Base-by-base conservation (phyloP, 1,139 yeast species). In the Pneumocystis wakefieldiae region DNA sequence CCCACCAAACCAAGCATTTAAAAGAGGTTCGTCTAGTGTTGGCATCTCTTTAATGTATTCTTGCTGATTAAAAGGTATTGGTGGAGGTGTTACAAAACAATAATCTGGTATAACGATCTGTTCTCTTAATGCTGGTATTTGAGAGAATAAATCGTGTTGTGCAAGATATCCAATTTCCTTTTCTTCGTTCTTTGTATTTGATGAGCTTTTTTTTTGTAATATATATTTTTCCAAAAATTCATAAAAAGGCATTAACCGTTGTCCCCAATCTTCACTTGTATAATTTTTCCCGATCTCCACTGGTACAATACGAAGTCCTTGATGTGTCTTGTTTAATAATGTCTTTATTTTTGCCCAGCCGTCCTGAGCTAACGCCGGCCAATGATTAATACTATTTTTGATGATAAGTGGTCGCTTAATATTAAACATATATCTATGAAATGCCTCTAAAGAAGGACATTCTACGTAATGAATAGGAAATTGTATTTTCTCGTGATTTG, bases 91-190 rank as follows among this genome's bases (percentile, higher is more conserved):
- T 14, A 63, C 63, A 58, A 61, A 62, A 61, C 68, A 66, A 17
- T 67, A 58, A 42, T 68, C 68, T 7, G 71, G 71, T 1, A 65
- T 61, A 6, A 28, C 29, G 5, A 69, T 55, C 38, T 68, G 71
- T 14, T 61, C 57, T 17, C 61, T 59, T n/a, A 69, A 64, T 24
- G 19, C 59, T 1, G 69, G 70, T 36, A 69, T 59, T n/a, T 67
- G 69, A 24, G 63, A 59, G 24, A 68, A 62, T 28, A 69, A 58
- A 48, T 67, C 65, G 57, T 67, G 67, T 62, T 69, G 70, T 12
- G 70, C 71, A 59, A 69, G 63, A 60, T 69, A 69, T 67, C 82
- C 81, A 65, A 61, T 57, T 17, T 32, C 14, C 32, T 58, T 58
- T 15, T 17, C 38, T 10, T 24, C 24, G 28, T 38, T 12, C 2